Conservation (phyloP, 495 filamentous ascomycete species). For the Melanomma pulvis-pyrius region DNA sequence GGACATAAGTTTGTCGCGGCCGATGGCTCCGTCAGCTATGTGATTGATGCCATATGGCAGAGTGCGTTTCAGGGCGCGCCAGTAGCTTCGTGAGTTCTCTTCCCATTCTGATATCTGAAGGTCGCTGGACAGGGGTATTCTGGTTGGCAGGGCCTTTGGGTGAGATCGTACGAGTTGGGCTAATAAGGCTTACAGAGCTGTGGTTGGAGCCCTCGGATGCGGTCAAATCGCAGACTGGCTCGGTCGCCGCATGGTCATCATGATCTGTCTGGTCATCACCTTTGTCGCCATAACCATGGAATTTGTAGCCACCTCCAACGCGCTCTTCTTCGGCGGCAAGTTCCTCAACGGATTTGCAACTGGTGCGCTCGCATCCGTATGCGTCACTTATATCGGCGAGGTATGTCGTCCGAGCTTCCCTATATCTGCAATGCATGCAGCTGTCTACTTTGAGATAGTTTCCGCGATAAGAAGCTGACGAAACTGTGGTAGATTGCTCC, state of each 20-base stretch:
- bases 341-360: slow-evolving; percentile 1
- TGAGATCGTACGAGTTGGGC: not conserved
- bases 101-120: not conserved
- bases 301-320: not conserved
- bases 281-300: slow-evolving; percentile 2
- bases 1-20: not conserved
- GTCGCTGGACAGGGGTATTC: too few relatives aligned
- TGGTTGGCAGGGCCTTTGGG: not conserved
- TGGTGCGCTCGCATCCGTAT: not conserved
- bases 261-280: not conserved
- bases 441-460: not conserved
- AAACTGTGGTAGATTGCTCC: not conserved
- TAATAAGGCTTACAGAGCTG: not conserved
- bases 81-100: slow-evolving; percentile 1
- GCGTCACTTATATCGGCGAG: slow-evolving; percentile 4
- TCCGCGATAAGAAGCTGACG: not conserved
- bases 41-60: slow-evolving; percentile 11
- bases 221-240: slow-evolving; percentile 1
- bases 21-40: not conserved
- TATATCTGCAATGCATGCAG: not conserved
- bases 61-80: slow-evolving; percentile 6
- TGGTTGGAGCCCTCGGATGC: not conserved
- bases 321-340: slow-evolving; percentile 4
- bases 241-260: not conserved
- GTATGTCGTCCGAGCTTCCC: not conserved